phyloP scores from a whole-genome alignment of 225 moss, liverwort and hornwort genomes.

The Takakia lepidozioides region DNA sequence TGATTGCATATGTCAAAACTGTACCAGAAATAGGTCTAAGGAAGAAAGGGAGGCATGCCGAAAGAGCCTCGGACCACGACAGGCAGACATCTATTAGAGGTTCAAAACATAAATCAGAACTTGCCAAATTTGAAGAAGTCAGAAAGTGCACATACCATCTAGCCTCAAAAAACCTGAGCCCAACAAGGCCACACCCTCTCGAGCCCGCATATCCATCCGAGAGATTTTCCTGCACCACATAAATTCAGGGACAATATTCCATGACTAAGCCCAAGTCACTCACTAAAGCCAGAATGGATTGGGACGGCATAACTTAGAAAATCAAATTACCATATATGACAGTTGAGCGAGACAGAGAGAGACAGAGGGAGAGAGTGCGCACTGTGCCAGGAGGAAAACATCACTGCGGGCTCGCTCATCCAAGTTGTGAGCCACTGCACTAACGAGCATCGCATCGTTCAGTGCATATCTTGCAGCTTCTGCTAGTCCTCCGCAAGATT shows the following conservation, averaged over 20 bases:
- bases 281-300: too few species aligned
- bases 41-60: too few species aligned
- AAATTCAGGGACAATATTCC: too few species aligned
- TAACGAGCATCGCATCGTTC: slow-evolving; percentile 62
- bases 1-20: too few species aligned
- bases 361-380: not conserved
- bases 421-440: slow-evolving; percentile 62
- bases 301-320: not conserved
- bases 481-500: slow-evolving; percentile 39
- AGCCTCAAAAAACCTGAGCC: slow-evolving; percentile 67
- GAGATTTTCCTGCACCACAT: slow-evolving; percentile 60
- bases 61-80: too few species aligned
- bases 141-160: slow-evolving; percentile 57
- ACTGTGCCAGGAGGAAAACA: slow-evolving; percentile 55
- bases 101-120: not conserved
- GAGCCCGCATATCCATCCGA: slow-evolving; percentile 72
- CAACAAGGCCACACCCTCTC: slow-evolving; percentile 68
- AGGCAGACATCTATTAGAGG: slow-evolving; percentile 1
- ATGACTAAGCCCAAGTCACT: too few species aligned
- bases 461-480: slow-evolving; percentile 48
- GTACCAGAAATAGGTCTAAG: not conserved
- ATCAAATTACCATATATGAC: not conserved
- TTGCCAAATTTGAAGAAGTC: not conserved
- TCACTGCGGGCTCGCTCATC: slow-evolving; percentile 82
- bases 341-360: too few species aligned